Evolutionary conservation across 2,329 filamentous ascomycete species (phyloP).

Genomic region (Parastagonospora avenae): DNA sequence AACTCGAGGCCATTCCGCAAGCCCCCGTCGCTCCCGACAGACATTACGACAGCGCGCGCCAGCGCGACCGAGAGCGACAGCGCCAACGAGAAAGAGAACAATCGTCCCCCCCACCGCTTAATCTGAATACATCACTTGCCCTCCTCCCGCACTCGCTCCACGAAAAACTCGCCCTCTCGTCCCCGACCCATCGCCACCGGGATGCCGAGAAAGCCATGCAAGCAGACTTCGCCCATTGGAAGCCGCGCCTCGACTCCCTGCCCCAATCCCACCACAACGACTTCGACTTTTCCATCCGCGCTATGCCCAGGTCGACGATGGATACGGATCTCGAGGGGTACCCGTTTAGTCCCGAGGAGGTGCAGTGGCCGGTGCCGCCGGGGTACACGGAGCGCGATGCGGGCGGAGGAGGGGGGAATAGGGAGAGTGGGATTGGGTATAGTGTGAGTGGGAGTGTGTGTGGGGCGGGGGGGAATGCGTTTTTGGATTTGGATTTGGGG

Average conservation of each 20-base stretch:
- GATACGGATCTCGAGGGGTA: conserved; percentile 19
- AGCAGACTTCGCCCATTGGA: conserved; percentile 27
- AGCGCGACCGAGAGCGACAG: not conserved
- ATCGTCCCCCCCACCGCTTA: conserved; percentile 1
- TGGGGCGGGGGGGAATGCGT: not conserved
- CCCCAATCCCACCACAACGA: conserved; percentile 3
- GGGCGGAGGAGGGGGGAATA: not conserved
- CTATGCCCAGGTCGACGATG: conserved; percentile 7
- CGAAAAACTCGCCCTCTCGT: conserved; percentile 35
- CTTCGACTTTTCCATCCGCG: conserved; percentile 7
- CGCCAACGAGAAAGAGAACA: not conserved
- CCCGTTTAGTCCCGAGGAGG: conserved; percentile 19
- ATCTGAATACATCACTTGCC: conserved; percentile 16
- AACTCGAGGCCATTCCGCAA: conserved; percentile 33
- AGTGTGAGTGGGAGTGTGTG: conserved; percentile 8
- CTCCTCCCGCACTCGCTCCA: conserved; percentile 28
- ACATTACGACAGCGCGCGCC: not conserved
- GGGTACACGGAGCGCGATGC: conserved; percentile 16
- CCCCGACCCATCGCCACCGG: conserved; percentile 20
- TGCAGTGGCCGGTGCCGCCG: conserved; percentile 26
- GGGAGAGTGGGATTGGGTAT: conserved; percentile 10
- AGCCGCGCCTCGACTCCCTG: conserved; percentile 14
- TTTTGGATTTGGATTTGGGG: not conserved
- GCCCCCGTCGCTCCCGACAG: not conserved
- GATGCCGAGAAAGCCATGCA: conserved; percentile 38